Evolutionary conservation across 2,329 filamentous ascomycete genomes (phyloP), one percentile per base, ranked within the genome.

Genomic region (Incumbomyces delicatus): DNA sequence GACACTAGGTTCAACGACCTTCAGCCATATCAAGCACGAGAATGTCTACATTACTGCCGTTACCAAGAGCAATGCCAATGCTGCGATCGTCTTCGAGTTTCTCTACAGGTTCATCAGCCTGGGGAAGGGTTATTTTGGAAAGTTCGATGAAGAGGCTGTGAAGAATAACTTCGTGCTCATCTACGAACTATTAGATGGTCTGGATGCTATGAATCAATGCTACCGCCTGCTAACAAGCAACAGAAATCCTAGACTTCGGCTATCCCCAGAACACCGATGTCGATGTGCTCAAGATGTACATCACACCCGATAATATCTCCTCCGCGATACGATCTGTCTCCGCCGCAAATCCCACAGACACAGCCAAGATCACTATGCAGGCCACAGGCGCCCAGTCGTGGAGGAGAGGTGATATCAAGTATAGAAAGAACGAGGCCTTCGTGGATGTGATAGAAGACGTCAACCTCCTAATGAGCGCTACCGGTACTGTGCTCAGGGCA

Each of bases 151-250:
- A 74, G 92, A 98, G 71, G 89, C 92, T 48, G 90, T 98, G 59
- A 98, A 98, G 82, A 96, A 95, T 71, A 98, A 98, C 73, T 98
- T 98, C 71, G 92, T 98, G 54, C 75, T 98, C 56, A 88, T 98
- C 33, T 98, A 98, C 68, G 92, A 98, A 75, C 77, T 98, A 48
- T 72, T 98, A 47, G 92, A 98, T 66, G 87, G 87, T 92, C 63
- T 53, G 71, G 62, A 34, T 46, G 47, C 29, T 47, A 43, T 55
- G 39, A 35, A 29, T 18, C 29, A 44, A 3, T 12, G n/a, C n/a
- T 22, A 17, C 14, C 16, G 27, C 49, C 56, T 20, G 62, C 50
- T 16, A 33, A 37, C 14, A 33, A n/a, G 37, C 20, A 40, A 16
- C 58, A 92, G 92, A 98, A 71, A 95, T 98, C 61, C 81, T 98